Conservation (phyloP, 1,139 yeast species). For the Kodamaea sp. region DNA sequence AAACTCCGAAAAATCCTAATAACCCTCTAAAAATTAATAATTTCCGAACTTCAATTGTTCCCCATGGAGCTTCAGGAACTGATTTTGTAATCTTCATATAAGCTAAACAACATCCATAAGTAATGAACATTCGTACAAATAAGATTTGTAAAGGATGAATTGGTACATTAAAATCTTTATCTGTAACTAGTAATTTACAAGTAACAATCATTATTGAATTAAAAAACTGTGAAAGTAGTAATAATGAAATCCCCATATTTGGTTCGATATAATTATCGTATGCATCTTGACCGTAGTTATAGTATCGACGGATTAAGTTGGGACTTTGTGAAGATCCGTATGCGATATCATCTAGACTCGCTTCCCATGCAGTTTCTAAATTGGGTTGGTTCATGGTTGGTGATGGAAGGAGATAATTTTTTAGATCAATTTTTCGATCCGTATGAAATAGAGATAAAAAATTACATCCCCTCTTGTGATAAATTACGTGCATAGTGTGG, state of each 20-base stretch:
- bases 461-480: too few relatives aligned
- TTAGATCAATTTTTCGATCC: too few relatives aligned
- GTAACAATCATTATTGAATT: slow-evolving; percentile 74
- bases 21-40: slow-evolving; percentile 62
- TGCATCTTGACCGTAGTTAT: background rate
- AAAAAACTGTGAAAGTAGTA: slow-evolving; percentile 61
- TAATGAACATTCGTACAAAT: slow-evolving; percentile 71
- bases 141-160: slow-evolving; percentile 77
- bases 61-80: slow-evolving; percentile 66
- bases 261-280: slow-evolving; percentile 16
- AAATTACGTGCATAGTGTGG: too few relatives aligned
- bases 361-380: slow-evolving; percentile 5
- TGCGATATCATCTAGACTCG: slow-evolving; percentile 1
- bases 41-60: slow-evolving; percentile 57
- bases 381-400: background rate
- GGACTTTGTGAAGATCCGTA: background rate
- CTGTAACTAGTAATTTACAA: slow-evolving; percentile 68
- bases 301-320: background rate
- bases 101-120: slow-evolving; percentile 53
- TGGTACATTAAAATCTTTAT: slow-evolving; percentile 50
- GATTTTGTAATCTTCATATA: slow-evolving; percentile 49
- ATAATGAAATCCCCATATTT: slow-evolving; percentile 39
- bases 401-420: too few relatives aligned
- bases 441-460: too few relatives aligned
- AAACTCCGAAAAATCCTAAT: slow-evolving; percentile 77